Percentiles rank a stretch among this genome's conserved stretches.
phyloP scores from a whole-genome alignment of 345 rosid genomes.

The Luvunga scandens region DNA sequence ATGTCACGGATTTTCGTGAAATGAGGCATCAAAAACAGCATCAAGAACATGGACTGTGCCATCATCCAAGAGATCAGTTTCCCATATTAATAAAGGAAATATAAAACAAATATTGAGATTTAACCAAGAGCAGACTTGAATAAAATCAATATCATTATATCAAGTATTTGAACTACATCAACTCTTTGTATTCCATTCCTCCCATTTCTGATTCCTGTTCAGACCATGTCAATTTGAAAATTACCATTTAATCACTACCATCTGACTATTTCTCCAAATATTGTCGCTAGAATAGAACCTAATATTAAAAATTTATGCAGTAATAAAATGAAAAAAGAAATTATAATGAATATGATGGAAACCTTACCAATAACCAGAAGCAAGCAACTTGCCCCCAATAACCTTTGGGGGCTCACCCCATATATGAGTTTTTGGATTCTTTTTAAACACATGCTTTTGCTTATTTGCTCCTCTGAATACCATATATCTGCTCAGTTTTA shows the following conservation, averaged over 20 bases:
- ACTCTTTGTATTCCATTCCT: neutral
- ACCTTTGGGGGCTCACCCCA: constrained; percentile 92
- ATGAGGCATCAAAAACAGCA: constrained; percentile 17
- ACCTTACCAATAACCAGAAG: constrained; percentile 90
- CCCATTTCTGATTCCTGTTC: neutral
- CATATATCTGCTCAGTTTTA: constrained; percentile 50
- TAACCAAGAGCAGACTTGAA: neutral
- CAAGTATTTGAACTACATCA: neutral
- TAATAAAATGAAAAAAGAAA: neutral
- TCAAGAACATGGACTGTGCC: constrained; percentile 3
- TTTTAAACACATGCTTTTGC: constrained; percentile 88
- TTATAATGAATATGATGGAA: neutral
- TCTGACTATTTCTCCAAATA: neutral
- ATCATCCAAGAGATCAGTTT: constrained; percentile 4
- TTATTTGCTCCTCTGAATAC: constrained; percentile 92
- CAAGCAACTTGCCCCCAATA: constrained; percentile 83
- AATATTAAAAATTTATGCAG: neutral
- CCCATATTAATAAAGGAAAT: neutral
- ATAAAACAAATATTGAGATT: neutral
- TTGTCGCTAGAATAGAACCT: neutral
- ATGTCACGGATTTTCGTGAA: neutral
- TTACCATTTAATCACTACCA: neutral
- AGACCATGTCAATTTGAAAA: constrained; percentile 1
- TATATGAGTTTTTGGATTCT: constrained; percentile 69
- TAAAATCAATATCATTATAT: neutral